These are phyloP conservation scores for Kodamaea laetipori DNA, from an alignment of 805 yeast genomes.

Conservation along the genomic window DNA sequence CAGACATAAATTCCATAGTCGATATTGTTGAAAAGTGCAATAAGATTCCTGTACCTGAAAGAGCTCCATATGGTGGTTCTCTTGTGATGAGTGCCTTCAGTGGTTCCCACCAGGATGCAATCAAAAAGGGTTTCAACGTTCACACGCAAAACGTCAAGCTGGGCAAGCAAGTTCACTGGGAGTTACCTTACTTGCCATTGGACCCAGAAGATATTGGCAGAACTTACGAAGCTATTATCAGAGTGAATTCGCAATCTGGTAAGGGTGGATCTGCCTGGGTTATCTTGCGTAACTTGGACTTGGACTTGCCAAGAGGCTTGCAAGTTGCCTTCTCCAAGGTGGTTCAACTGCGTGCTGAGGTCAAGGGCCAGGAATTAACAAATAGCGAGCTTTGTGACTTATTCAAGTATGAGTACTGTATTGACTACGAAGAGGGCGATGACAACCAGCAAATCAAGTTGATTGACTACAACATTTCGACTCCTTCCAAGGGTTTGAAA, in stretches of 20 bases:
- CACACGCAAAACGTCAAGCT: slow-evolving; percentile 36
- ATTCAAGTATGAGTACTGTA: slow-evolving; percentile 61
- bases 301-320: slow-evolving; percentile 79
- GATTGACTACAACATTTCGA: slow-evolving; percentile 49
- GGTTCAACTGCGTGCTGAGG: slow-evolving; percentile 72
- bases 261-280: slow-evolving; percentile 93
- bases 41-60: slow-evolving; percentile 74
- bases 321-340: slow-evolving; percentile 74
- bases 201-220: slow-evolving; percentile 86
- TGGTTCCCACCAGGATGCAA: slow-evolving; percentile 89
- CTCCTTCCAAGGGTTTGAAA: slow-evolving; percentile 44
- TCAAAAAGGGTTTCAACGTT: slow-evolving; percentile 72
- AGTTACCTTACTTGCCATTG: slow-evolving; percentile 78
- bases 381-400: slow-evolving; percentile 63
- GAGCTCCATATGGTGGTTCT: slow-evolving; percentile 84
- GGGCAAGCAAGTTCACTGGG: slow-evolving; percentile 52
- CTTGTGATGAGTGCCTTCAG: slow-evolving; percentile 81
- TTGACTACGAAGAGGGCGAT: slow-evolving; percentile 36
- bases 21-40: slow-evolving; percentile 78
- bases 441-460: slow-evolving; percentile 34
- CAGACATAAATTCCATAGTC: slow-evolving; percentile 64
- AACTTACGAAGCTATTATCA: slow-evolving; percentile 87
- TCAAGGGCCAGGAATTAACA: slow-evolving; percentile 69
- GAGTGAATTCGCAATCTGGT: slow-evolving; percentile 87
- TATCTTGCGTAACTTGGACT: slow-evolving; percentile 69